Evolutionary conservation across 371 early-diverging fungal genomes (phyloP), one percentile per base, ranked within the genome.

Genomic region (Rhizomucor pusillus): DNA sequence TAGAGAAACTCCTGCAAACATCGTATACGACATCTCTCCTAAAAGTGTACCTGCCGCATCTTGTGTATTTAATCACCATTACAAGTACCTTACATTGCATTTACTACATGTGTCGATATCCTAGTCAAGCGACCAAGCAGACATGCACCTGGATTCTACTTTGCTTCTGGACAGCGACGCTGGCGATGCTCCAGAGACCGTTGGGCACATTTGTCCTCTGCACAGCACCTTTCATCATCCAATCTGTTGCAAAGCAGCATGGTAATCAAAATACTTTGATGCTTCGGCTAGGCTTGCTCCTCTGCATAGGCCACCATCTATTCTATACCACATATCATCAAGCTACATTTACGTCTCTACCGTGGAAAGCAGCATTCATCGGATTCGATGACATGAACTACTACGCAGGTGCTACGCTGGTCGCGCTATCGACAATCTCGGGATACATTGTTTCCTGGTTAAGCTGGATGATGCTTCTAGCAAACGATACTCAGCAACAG

Each of bases 301-400:
- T 71, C 39, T 57, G 85, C 44, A 61, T 88, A 25, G 86, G 88
- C 0, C 84, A 85, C 23, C 84, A 83, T 34, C 66, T 77, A n/a
- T 96, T 89, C 63, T 96, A 94, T 67, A 76, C 86, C 5, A 93
- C 97, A 0, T 94, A 92, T 5, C 97, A 98, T 63, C 98, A 98
- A 66, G 84, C 87, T 43, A 90, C 90, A 1, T 73, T 95, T 39
- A 79, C 90, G 3, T 85, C 92, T n/a, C 80, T 96, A 22, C 93
- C 94, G 48, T 96, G 93, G 93, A 83, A 86, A 24, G 79, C 89
- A 0, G 93, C 90, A 0, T 93, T 94, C 67, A 74, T 94, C 45
- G 98, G 97, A 1, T 74, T 95, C 35, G 67, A 74, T 13, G 81
- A 84, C 13, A 80, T 90, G 70, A 82, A 86, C 54, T 85, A 81